A percentile compares a stretch with the other conserved stretches of the same genome.
These are phyloP conservation scores for Helenozyma baotianmanensis DNA, from an alignment of 805 yeast species.

Conservation along the genomic window DNA sequence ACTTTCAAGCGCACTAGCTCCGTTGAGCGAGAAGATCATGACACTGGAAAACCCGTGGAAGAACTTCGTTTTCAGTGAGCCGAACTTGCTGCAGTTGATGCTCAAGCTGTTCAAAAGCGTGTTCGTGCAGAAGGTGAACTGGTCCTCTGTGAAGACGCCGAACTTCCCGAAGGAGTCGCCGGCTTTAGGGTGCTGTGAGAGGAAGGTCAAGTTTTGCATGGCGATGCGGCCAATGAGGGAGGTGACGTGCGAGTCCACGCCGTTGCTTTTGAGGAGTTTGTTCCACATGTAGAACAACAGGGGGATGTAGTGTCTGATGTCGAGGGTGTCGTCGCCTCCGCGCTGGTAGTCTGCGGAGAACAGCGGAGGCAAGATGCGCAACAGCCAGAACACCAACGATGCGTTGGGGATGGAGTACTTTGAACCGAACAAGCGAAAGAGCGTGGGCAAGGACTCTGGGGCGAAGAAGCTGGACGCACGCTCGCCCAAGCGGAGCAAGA, in stretches of 20 bases:
- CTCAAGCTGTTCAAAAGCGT: conserved; percentile 43
- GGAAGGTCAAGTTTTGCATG: conserved; percentile 38
- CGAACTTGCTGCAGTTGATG: conserved; percentile 45
- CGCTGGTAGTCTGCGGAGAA: conserved; percentile 20
- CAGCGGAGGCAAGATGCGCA: conserved; percentile 50
- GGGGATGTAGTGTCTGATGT: conserved; percentile 56
- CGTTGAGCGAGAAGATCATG: conserved; percentile 60
- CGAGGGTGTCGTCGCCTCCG: conserved; percentile 26
- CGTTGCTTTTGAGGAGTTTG: conserved; percentile 42
- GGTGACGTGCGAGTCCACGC: conserved; percentile 60
- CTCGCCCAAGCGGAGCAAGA: conserved; percentile 49
- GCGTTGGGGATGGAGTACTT: conserved; percentile 53
- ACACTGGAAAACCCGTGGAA: conserved; percentile 41
- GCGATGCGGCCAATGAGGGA: conserved; percentile 62
- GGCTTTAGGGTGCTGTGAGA: conserved; percentile 17
- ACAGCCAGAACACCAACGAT: conserved; percentile 45
- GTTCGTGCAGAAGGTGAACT: conserved; percentile 57
- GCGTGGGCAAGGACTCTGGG: conserved; percentile 40
- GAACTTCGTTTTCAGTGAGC: conserved; percentile 36
- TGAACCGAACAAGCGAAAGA: conserved; percentile 49
- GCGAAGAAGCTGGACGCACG: conserved; percentile 53
- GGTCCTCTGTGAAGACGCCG: conserved; percentile 63
- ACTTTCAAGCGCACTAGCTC: conserved; percentile 35
- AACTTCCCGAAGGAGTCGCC: conserved; percentile 35
- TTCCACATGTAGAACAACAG: conserved; percentile 72